These are phyloP conservation scores for Yarrowia osloensis DNA, from an alignment of 805 yeast species.

Conservation along the genomic window DNA sequence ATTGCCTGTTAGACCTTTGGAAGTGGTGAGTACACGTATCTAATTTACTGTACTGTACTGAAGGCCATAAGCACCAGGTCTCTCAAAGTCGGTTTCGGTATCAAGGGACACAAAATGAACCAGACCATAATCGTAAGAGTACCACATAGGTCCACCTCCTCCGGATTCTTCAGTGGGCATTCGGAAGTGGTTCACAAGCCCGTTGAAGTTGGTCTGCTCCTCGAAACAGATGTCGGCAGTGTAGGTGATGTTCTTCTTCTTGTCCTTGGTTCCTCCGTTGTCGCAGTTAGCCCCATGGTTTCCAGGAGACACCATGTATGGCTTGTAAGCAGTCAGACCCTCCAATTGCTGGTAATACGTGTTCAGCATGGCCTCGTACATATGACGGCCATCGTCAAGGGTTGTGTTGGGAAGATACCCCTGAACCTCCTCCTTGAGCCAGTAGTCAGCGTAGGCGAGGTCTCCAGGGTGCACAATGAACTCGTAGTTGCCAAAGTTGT, in stretches of 20 bases:
- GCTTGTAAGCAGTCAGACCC: slow-evolving; percentile 34
- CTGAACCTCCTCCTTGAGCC: slow-evolving; percentile 37
- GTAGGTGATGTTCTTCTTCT: slow-evolving; percentile 30
- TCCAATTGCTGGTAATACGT: slow-evolving; percentile 36
- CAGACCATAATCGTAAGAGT: slow-evolving; percentile 41
- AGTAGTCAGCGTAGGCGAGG: slow-evolving; percentile 41
- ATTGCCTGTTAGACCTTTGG: too few species aligned
- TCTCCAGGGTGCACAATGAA: slow-evolving; percentile 41
- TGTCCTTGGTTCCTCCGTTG: slow-evolving; percentile 32
- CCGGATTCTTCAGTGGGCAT: slow-evolving; percentile 41
- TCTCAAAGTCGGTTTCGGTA: slow-evolving; percentile 41
- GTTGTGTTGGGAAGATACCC: slow-evolving; percentile 32
- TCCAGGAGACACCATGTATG: slow-evolving; percentile 39
- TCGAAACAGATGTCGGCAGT: slow-evolving; percentile 33
- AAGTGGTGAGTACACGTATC: too few species aligned
- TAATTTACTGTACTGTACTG: too few species aligned
- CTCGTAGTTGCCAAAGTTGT: slow-evolving; percentile 34
- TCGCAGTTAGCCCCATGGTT: slow-evolving; percentile 39
- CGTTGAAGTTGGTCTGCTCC: slow-evolving; percentile 40
- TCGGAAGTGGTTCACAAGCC: slow-evolving; percentile 38
- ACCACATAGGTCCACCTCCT: slow-evolving; percentile 41
- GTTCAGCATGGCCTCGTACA: slow-evolving; percentile 36
- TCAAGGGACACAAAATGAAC: slow-evolving; percentile 41
- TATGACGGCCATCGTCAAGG: slow-evolving; percentile 31
- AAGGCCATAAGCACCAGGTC: too few species aligned